These are phyloP conservation scores for Zostera marina DNA, from an alignment of 116 monocot species.

Conservation along the genomic window DNA sequence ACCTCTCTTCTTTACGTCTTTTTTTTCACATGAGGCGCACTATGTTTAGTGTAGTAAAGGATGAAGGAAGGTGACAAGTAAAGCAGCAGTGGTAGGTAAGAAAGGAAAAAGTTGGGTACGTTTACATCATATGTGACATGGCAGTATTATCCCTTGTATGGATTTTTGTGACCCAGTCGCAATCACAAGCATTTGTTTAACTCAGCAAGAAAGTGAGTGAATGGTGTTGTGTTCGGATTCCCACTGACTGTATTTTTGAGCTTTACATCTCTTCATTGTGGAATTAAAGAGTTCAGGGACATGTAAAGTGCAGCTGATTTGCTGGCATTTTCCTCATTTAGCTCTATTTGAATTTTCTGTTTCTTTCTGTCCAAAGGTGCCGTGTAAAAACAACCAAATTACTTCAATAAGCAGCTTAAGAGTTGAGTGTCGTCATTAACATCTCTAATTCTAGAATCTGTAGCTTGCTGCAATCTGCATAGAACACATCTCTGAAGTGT, in stretches of 20 bases:
- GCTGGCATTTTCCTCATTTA: conserved; percentile 1
- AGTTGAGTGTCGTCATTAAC: no score
- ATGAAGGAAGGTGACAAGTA: not conserved
- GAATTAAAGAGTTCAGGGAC: not conserved
- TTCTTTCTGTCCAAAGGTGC: no score
- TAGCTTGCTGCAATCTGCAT: no score
- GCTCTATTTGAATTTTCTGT: no score
- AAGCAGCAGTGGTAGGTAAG: not conserved
- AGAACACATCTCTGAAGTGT: no score
- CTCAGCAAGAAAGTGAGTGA: conserved; percentile 1
- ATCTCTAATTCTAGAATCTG: no score
- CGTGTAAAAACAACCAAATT: no score
- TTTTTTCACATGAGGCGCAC: conserved; percentile 5
- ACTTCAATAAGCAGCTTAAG: no score
- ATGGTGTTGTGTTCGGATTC: conserved; percentile 13
- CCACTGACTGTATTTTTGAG: conserved; percentile 1
- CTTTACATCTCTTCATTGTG: no score
- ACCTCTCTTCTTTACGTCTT: not conserved
- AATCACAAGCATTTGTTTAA: conserved; percentile 5
- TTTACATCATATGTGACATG: not conserved
- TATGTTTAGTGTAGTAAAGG: not conserved
- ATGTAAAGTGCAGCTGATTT: conserved; percentile 1
- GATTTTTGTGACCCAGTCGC: not conserved
- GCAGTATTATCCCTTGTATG: not conserved
- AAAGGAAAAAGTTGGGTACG: not conserved